Conservation (phyloP, 768 basidiomycete genomes). For the Candolleomyces aberdarensis region DNA sequence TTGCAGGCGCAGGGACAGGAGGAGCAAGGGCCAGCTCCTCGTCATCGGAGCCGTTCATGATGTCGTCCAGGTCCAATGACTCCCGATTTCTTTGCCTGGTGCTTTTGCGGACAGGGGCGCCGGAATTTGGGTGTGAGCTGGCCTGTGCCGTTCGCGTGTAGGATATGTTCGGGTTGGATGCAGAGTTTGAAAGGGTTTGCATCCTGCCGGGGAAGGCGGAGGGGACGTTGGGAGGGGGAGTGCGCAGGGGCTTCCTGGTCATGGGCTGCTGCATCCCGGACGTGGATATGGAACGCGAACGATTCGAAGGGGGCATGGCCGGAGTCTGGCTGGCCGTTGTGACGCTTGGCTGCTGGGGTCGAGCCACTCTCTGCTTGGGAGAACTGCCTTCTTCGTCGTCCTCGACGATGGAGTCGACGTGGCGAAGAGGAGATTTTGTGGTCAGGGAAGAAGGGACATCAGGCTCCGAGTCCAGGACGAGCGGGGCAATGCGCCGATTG, state of each 20-base stretch:
- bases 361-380: conserved; percentile 28
- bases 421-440: conserved; percentile 41
- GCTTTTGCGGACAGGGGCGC: conserved; percentile 48
- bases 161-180: conserved; percentile 19
- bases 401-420: conserved; percentile 64
- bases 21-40: conserved; percentile 34
- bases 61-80: conserved; percentile 71
- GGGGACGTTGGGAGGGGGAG: conserved; percentile 24
- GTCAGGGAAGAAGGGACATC: conserved; percentile 30
- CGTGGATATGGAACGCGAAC: conserved; percentile 41
- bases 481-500: conserved; percentile 34
- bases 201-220: conserved; percentile 26
- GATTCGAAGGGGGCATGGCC: conserved; percentile 28
- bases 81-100: conserved; percentile 56
- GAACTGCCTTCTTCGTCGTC: conserved; percentile 53
- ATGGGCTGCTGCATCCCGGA: conserved; percentile 27
- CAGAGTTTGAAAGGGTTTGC: conserved; percentile 17
- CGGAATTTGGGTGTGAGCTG: conserved; percentile 21
- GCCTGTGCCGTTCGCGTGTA: conserved; percentile 18
- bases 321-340: conserved; percentile 33
- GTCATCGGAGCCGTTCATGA: conserved; percentile 69
- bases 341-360: conserved; percentile 45
- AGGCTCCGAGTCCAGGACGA: conserved; percentile 32
- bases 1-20: conserved; percentile 18
- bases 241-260: conserved; percentile 25